Percentiles rank a stretch among this genome's conserved stretches.
Conservation (phyloP, 2,329 filamentous ascomycete genomes). For the Ophiostoma perfectum region DNA sequence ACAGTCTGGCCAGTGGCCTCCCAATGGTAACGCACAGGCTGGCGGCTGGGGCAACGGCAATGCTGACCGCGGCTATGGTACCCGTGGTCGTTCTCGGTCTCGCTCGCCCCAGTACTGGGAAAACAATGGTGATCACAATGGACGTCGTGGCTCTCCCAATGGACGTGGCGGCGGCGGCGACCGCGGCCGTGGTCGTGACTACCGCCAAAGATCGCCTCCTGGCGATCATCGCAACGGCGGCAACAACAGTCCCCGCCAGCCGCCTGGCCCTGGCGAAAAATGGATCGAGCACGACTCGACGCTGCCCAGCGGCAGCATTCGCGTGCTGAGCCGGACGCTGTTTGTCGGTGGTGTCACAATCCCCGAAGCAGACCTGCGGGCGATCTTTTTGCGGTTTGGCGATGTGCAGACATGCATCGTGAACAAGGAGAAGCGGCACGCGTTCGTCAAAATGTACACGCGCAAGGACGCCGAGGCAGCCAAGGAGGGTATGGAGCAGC, state of each 20-base stretch:
- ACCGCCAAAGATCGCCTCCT: slow-evolving; percentile 81
- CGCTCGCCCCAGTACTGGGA: slow-evolving; percentile 72
- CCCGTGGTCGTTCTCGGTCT: slow-evolving; percentile 63
- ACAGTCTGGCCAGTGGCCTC: slow-evolving; percentile 26
- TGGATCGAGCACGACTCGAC: slow-evolving; percentile 73
- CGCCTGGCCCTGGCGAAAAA: slow-evolving; percentile 46
- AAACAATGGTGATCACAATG: slow-evolving; percentile 59
- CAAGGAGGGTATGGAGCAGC: slow-evolving; percentile 81
- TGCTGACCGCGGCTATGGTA: slow-evolving; percentile 47
- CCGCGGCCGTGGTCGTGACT: slow-evolving; percentile 55
- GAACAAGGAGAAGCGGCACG: slow-evolving; percentile 95
- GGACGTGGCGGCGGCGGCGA: slow-evolving; percentile 54
- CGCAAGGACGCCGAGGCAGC: slow-evolving; percentile 78
- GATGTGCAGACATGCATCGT: slow-evolving; percentile 96
- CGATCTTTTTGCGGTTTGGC: slow-evolving; percentile 75
- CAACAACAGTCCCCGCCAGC: slow-evolving; percentile 46
- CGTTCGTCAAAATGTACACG: slow-evolving; percentile 97
- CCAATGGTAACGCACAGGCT: slow-evolving; percentile 28
- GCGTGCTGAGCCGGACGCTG: slow-evolving; percentile 88
- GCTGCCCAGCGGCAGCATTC: slow-evolving; percentile 73
- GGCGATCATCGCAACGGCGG: slow-evolving; percentile 40
- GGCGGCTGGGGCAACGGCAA: slow-evolving; percentile 23
- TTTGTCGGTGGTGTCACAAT: slow-evolving; percentile 94
- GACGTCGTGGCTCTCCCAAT: slow-evolving; percentile 57
- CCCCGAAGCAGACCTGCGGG: slow-evolving; percentile 74